Evolutionary conservation across 2,329 filamentous ascomycete genomes (phyloP), one percentile per base, ranked within the genome.

Genomic region (Neofusicoccum umdonicola): DNA sequence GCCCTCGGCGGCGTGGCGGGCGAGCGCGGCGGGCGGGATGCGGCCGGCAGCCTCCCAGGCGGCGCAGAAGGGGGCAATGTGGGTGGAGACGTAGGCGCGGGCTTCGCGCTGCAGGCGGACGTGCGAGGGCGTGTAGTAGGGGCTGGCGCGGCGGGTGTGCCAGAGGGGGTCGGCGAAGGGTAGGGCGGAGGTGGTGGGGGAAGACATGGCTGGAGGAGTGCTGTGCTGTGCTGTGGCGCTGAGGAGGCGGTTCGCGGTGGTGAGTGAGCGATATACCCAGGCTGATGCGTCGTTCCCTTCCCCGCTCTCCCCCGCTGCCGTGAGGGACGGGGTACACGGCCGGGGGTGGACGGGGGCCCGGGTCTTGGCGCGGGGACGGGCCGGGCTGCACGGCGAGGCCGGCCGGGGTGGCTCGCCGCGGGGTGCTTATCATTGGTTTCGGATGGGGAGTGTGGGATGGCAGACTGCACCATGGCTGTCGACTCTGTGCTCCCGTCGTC

Each of bases 51-150:
- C 68, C 17, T 69, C 68, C 72, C 72, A 74, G 52, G 70, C 68
- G n/a, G 71, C 71, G 48, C 67, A 70, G 41, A 71, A 69, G 9
- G 68, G 70, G 0, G 70, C 66, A n/a, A 73, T 71, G 65, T 73
- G 67, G 69, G 71, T 63, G 35, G 4, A 15, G 11, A 42, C 31
- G 58, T 70, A 39, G 5, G 19, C 4, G 4, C 50, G 35, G 1
- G 39, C 50, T 37, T 54, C 50, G n/a, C 50, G 50, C 34, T 54
- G 50, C 2, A 54, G 50, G 15, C 34, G n/a, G 2, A n/a, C 15
- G 34, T 54, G 50, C 34, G 50, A 54, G 13, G 15, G 19, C n/a
- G 5, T 54, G 50, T 39, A 54, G 50, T 54, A 22, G n/a, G 50
- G 50, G 34, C 50, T 54, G 34, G 50, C 50, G 5, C n/a, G 34